Percentiles rank a stretch among this genome's conserved stretches.
Conservation (phyloP, 345 rosid genomes). For the Acer negundo region DNA sequence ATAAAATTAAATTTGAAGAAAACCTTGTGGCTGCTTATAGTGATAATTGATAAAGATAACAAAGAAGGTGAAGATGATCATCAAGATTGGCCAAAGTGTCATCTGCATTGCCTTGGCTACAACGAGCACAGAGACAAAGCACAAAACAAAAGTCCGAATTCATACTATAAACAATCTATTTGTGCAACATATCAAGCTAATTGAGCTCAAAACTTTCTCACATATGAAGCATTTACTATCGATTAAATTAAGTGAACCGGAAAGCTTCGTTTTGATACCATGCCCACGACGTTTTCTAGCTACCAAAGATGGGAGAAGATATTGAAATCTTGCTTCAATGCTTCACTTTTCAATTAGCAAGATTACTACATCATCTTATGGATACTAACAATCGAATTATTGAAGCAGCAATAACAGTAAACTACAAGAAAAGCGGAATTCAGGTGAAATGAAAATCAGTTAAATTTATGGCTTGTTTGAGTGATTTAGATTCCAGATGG, state of each 20-base stretch:
- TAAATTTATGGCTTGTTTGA: too few species aligned
- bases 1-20: too few species aligned
- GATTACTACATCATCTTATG: background rate
- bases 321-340: background rate
- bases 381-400: too few species aligned
- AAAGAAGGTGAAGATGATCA: too few species aligned
- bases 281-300: background rate
- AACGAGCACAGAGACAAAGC: background rate
- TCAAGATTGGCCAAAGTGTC: too few species aligned
- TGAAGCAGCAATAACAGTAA: too few species aligned
- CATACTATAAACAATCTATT: background rate
- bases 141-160: background rate
- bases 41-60: too few species aligned
- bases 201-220: background rate
- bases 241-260: background rate
- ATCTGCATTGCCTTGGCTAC: background rate
- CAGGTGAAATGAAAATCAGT: too few species aligned
- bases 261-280: background rate
- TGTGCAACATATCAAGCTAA: background rate
- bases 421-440: too few species aligned
- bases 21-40: too few species aligned
- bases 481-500: too few species aligned
- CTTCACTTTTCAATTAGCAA: background rate
- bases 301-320: background rate
- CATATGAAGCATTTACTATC: background rate